A percentile compares a stretch with the other conserved stretches of the same genome.
phyloP scores from a whole-genome alignment of 1,284 basidiomycete genomes.

The Hymenochaete sp. region DNA sequence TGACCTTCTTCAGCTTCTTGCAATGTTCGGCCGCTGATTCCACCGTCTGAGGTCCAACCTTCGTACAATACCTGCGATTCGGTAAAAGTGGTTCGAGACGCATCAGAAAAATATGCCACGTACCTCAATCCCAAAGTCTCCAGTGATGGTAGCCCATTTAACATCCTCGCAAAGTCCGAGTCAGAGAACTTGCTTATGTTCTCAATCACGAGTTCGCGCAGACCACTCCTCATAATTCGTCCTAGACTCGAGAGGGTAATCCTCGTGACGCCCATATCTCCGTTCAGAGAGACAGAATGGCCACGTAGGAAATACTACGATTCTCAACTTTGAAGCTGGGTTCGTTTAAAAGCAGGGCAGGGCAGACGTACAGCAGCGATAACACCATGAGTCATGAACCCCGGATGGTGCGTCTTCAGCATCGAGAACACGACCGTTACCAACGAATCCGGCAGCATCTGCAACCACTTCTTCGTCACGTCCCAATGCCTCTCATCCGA shows the following conservation, averaged over 20 bases:
- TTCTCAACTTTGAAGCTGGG: background rate
- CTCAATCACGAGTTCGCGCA: slow-evolving; percentile 43
- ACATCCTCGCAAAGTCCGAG: slow-evolving; percentile 37
- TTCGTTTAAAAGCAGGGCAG: background rate
- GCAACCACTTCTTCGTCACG: slow-evolving; percentile 33
- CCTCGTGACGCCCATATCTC: slow-evolving; percentile 39
- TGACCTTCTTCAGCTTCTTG: slow-evolving; percentile 37
- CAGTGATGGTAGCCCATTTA: slow-evolving; percentile 38
- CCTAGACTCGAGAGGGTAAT: slow-evolving; percentile 41
- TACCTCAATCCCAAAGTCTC: slow-evolving; percentile 48
- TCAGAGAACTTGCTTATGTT: slow-evolving; percentile 48
- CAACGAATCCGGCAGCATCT: slow-evolving; percentile 43
- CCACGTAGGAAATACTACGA: slow-evolving; percentile 55
- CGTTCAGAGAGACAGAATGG: slow-evolving; percentile 37
- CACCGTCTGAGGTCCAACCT: slow-evolving; percentile 43
- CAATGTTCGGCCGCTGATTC: slow-evolving; percentile 37
- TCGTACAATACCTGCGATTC: slow-evolving; percentile 43
- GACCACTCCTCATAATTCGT: slow-evolving; percentile 26
- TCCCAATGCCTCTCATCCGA: slow-evolving; percentile 34
- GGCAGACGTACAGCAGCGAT: slow-evolving; percentile 41
- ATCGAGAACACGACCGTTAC: slow-evolving; percentile 43
- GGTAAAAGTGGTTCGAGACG: background rate
- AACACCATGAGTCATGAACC: slow-evolving; percentile 41
- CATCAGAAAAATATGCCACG: slow-evolving; percentile 9
- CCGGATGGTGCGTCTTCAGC: slow-evolving; percentile 41